A percentile compares a stretch with the other conserved stretches of the same genome.
phyloP scores from a whole-genome alignment of 2,329 filamentous ascomycete genomes.

The Aureobasidium namibiae region DNA sequence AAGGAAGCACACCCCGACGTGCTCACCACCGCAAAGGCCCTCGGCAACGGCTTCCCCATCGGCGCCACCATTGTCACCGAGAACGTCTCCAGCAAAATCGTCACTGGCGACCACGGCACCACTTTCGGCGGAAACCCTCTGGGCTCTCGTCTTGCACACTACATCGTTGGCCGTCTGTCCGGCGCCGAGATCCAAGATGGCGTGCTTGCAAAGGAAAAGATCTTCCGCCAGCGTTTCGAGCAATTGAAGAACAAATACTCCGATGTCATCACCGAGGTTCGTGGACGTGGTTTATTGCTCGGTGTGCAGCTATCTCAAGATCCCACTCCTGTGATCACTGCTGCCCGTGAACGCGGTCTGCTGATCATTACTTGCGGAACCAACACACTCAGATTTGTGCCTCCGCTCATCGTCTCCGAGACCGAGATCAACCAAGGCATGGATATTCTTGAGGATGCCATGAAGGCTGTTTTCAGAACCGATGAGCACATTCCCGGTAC shows the following conservation, averaged over 20 bases:
- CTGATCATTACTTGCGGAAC: conserved; percentile 87
- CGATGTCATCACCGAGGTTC: conserved; percentile 64
- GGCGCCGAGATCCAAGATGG: conserved; percentile 60
- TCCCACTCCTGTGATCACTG: conserved; percentile 66
- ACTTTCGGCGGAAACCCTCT: conserved; percentile 92
- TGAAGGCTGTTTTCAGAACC: conserved; percentile 46
- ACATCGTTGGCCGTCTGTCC: conserved; percentile 71
- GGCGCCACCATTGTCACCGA: conserved; percentile 67
- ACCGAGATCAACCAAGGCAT: conserved; percentile 73
- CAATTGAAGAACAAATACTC: conserved; percentile 55
- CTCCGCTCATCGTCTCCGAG: conserved; percentile 71
- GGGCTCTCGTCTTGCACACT: conserved; percentile 72
- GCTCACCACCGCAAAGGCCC: conserved; percentile 86
- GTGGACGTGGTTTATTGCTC: conserved; percentile 77
- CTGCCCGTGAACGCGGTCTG: conserved; percentile 77
- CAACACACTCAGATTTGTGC: conserved; percentile 88
- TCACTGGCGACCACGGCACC: conserved; percentile 79
- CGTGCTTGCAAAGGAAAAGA: conserved; percentile 59
- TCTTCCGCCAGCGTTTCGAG: conserved; percentile 52
- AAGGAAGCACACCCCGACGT: conserved; percentile 84
- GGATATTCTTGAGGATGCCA: conserved; percentile 62
- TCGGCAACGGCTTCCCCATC: conserved; percentile 94
- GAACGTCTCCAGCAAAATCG: conserved; percentile 60
- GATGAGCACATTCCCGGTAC: conserved; percentile 30
- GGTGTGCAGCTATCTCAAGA: conserved; percentile 75